phyloP scores from a whole-genome alignment of 2,329 filamentous ascomycete species.

The Colletotrichum sp. region DNA sequence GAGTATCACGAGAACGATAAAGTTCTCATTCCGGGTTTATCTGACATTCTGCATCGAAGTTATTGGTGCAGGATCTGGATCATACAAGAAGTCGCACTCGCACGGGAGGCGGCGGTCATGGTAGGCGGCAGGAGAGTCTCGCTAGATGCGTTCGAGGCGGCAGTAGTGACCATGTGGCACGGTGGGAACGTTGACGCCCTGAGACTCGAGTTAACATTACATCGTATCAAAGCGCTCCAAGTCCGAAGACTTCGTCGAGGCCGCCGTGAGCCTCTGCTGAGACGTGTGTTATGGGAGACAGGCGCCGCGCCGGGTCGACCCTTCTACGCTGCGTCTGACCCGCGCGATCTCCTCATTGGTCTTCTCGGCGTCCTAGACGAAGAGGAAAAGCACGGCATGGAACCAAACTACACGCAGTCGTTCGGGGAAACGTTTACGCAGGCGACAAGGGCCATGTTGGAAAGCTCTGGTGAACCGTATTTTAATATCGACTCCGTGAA shows the following conservation, averaged over 20 bases:
- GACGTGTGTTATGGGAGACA: neutral
- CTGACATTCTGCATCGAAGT: slow-evolving; percentile 30
- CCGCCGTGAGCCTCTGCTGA: neutral
- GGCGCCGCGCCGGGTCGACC: slow-evolving; percentile 2
- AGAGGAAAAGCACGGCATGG: neutral
- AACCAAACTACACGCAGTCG: slow-evolving; percentile 8
- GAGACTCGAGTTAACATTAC: neutral
- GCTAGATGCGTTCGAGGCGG: slow-evolving; percentile 14
- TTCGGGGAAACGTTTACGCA: slow-evolving; percentile 2
- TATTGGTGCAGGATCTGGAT: slow-evolving; percentile 40
- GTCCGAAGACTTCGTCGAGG: accelerated
- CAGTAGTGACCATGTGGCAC: neutral
- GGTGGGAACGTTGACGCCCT: accelerated
- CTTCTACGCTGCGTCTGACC: slow-evolving; percentile 23
- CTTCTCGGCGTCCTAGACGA: slow-evolving; percentile 20
- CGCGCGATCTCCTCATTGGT: slow-evolving; percentile 24
- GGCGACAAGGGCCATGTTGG: slow-evolving; percentile 6
- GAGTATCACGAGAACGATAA: neutral
- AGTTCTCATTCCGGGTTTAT: neutral
- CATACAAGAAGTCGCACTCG: slow-evolving; percentile 32
- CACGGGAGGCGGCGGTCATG: slow-evolving; percentile 23
- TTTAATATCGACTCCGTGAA: slow-evolving; percentile 15
- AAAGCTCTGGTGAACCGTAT: neutral
- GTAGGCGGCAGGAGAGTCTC: slow-evolving; percentile 22
- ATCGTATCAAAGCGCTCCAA: neutral